Base-by-base conservation (phyloP, 225 moss, liverwort and hornwort species). In the Thuidium tamariscinum region DNA sequence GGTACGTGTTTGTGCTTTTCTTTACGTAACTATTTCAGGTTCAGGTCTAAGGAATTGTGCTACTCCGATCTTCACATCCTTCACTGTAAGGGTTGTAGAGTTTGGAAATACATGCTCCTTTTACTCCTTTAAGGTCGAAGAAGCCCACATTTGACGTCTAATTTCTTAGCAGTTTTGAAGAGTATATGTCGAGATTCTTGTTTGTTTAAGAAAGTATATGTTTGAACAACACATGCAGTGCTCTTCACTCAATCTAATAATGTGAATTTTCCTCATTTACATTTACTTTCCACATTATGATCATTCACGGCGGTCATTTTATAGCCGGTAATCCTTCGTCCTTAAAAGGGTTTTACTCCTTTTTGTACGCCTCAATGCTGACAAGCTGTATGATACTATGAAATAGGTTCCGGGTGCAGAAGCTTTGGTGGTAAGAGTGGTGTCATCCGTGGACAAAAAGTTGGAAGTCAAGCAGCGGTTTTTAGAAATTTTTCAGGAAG, bases 401-500 rank as follows among this genome's bases (percentile, higher is more conserved):
- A 87, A 55, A 72, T 84, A 97, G 97, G 92, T 97, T 85, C 91
- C 91, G 64, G 96, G 95, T 87, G 98, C 98, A 74, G 98, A 97
- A 10, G 91, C 98, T 77, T 90, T 98, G 84, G 98, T 98, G 52
- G 95, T 98, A 7, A 91, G 98, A 92, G 98, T 98, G 64, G 97
- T 98, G 39, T 98, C 98, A 26, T 96, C 95, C 30, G 98, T 98
- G 52, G 98, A 98, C 88, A 98, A 98, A 86, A 98, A 98, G 67
- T 91, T 98, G 87, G 98, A 98, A 90, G 98, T 98, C 82, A 98
- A 98, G 92, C 95, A 97, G 86, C 97, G 97, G 41, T 98, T 98
- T 81, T 84, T 98, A 90, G 98, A 98, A 81, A 93, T 97, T 83
- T 98, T 97, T 61, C 97, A 97, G 87, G 98, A 98, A 89, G 98